phyloP scores from a whole-genome alignment of 1,284 basidiomycete genomes.

The Puccinia hordei region DNA sequence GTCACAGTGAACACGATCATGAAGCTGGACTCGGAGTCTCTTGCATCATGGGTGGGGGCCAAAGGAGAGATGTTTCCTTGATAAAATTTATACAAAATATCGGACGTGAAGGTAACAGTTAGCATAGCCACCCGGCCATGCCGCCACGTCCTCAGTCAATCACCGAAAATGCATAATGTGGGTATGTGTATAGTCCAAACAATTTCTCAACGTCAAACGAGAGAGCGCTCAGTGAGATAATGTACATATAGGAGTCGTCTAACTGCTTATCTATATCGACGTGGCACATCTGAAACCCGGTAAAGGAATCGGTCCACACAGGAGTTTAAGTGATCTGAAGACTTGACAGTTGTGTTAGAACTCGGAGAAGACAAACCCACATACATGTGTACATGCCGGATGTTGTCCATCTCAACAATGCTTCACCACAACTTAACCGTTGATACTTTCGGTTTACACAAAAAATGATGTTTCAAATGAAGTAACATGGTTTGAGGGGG shows the following conservation, averaged over 20 bases:
- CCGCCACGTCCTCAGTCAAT: neutral
- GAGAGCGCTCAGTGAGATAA: neutral
- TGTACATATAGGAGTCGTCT: neutral
- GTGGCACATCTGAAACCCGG: no score
- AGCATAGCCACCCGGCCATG: no score
- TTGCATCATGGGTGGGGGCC: neutral
- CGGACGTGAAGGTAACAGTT: neutral
- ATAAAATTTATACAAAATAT: slow-evolving; percentile 1
- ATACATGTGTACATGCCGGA: neutral
- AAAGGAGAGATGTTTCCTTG: neutral
- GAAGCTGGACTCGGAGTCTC: neutral
- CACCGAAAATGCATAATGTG: neutral
- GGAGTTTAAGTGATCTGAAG: neutral
- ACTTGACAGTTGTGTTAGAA: neutral
- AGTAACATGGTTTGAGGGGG: neutral
- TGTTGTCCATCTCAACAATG: no score
- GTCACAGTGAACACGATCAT: neutral
- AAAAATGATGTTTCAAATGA: neutral
- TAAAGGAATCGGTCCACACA: neutral
- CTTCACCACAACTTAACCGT: no score
- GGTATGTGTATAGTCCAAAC: neutral
- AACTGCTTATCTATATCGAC: neutral
- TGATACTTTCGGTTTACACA: neutral
- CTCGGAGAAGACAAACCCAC: neutral
- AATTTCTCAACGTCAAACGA: neutral